Percentiles rank a stretch among this genome's conserved stretches.
phyloP scores from a whole-genome alignment of 2,329 filamentous ascomycete species.

The Aspergillus costaricaensis region DNA sequence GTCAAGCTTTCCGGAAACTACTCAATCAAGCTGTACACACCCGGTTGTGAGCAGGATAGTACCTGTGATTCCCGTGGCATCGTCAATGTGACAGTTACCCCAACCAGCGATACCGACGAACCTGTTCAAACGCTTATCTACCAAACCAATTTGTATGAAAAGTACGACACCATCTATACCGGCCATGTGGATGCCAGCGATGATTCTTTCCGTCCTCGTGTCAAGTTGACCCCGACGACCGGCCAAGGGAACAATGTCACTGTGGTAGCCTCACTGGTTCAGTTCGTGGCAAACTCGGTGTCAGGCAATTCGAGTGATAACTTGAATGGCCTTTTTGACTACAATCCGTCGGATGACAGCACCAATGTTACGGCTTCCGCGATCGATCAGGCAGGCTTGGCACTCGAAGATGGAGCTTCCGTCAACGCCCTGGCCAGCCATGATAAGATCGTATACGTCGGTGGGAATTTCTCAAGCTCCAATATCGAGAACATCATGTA shows the following conservation, averaged over 20 bases:
- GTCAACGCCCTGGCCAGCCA: constrained; percentile 69
- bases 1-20: constrained; percentile 90
- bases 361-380: constrained; percentile 69
- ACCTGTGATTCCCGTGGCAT: constrained; percentile 75
- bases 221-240: constrained; percentile 72
- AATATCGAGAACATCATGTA: constrained; percentile 74
- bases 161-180: constrained; percentile 90
- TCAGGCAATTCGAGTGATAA: constrained; percentile 69
- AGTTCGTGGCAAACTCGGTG: constrained; percentile 65
- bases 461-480: constrained; percentile 76
- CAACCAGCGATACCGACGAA: constrained; percentile 54
- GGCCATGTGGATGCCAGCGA: constrained; percentile 78
- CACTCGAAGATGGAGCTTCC: constrained; percentile 66
- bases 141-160: constrained; percentile 95
- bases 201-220: constrained; percentile 71
- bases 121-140: constrained; percentile 66
- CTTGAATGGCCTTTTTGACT: constrained; percentile 89
- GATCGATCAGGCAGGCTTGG: constrained; percentile 73
- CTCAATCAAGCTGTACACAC: constrained; percentile 86
- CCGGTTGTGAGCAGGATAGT: constrained; percentile 79
- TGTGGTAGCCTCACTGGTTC: constrained; percentile 85
- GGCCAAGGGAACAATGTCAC: constrained; percentile 64
- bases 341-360: constrained; percentile 65
- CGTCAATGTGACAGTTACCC: constrained; percentile 76
- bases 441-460: constrained; percentile 70